Evolutionary conservation across 257 asterid genomes (phyloP).

Genomic region (Forsythia suspensa): DNA sequence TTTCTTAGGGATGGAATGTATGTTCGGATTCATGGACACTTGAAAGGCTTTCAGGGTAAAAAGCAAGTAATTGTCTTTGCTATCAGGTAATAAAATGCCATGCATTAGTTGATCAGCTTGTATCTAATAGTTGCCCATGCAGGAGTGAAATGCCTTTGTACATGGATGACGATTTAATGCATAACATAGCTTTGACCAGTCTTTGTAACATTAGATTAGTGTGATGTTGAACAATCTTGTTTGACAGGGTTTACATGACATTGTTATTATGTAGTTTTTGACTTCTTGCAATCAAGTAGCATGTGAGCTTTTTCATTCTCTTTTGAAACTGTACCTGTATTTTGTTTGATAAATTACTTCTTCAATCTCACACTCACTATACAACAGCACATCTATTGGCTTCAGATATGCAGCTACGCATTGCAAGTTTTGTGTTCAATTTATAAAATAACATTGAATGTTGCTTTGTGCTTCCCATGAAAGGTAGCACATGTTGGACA

Average conservation of each 20-base stretch:
- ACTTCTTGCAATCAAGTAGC: background rate
- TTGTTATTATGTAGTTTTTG: background rate
- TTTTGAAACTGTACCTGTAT: background rate
- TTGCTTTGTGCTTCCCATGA: background rate
- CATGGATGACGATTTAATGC: background rate
- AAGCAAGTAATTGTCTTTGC: slow-evolving; percentile 67
- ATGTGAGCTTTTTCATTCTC: background rate
- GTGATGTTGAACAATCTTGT: background rate
- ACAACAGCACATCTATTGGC: background rate
- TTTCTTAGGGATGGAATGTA: slow-evolving; percentile 61
- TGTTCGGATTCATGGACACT: slow-evolving; percentile 77
- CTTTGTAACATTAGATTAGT: background rate
- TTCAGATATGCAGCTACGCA: background rate
- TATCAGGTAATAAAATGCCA: slow-evolving; percentile 54
- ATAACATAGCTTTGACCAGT: background rate
- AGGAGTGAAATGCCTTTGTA: background rate
- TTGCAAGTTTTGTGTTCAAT: background rate
- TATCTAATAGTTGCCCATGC: background rate
- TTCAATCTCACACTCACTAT: background rate
- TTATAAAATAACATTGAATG: background rate
- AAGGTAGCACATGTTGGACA: background rate
- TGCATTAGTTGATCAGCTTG: background rate
- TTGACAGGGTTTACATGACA: background rate
- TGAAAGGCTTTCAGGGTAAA: slow-evolving; percentile 59
- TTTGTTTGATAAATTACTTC: background rate